Percentiles rank a stretch among this genome's conserved stretches.
Conservation (phyloP, 805 yeast species). For the Candida adriatica region DNA sequence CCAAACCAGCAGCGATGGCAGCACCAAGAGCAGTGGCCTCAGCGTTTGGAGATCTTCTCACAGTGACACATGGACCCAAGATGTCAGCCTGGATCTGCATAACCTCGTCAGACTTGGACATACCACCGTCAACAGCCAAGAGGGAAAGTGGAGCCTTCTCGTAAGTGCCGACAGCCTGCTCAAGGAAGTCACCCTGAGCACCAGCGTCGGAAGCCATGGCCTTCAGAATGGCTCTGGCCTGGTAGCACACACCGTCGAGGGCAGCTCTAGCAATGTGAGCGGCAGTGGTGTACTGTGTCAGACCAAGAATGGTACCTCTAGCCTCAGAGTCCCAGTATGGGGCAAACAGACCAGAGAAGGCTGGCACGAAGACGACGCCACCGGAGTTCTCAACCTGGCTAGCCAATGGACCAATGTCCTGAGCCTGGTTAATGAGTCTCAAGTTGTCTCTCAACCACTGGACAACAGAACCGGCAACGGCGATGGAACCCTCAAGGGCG, state of each 20-base stretch:
- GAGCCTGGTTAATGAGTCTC: constrained; percentile 70
- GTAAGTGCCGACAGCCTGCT: constrained; percentile 35
- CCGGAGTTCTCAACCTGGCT: constrained; percentile 74
- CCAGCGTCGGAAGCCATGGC: constrained; percentile 88
- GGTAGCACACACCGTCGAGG: constrained; percentile 90
- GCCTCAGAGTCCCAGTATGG: constrained; percentile 95
- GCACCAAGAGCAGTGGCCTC: constrained; percentile 97
- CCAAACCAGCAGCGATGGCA: constrained; percentile 90
- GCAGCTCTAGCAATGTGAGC: constrained; percentile 93
- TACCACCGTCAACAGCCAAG: constrained; percentile 89
- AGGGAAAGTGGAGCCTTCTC: constrained; percentile 45
- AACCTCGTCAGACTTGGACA: constrained; percentile 85
- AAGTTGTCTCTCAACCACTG: constrained; percentile 93
- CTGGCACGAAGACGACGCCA: constrained; percentile 93
- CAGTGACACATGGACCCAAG: constrained; percentile 79
- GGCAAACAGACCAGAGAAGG: constrained; percentile 88
- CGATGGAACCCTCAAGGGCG: constrained; percentile 92
- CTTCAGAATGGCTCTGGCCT: constrained; percentile 81
- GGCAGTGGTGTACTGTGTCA: constrained; percentile 88
- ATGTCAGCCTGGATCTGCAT: constrained; percentile 93
- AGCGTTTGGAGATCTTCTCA: constrained; percentile 70
- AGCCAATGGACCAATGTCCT: constrained; percentile 88
- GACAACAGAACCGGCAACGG: constrained; percentile 91
- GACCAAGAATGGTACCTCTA: constrained; percentile 87
- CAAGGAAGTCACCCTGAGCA: constrained; percentile 44